Evolutionary conservation across 2,329 filamentous ascomycete genomes (phyloP).

Genomic region (Talaromyces sp.): DNA sequence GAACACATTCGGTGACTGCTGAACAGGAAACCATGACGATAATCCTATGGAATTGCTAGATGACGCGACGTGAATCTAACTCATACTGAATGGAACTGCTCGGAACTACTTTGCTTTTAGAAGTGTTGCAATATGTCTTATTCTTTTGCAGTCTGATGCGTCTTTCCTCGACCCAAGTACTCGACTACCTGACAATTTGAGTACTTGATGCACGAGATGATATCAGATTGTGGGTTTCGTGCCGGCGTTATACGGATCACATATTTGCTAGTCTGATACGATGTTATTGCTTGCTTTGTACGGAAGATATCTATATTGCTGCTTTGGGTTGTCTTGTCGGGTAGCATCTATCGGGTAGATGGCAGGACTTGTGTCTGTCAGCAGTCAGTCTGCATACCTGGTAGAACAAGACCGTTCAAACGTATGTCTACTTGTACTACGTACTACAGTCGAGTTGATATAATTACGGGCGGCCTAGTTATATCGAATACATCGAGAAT

Average conservation of each 20-base stretch:
- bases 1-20: slow-evolving; percentile 81
- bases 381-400: neutral
- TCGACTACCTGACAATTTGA: neutral
- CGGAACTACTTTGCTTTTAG: slow-evolving; percentile 8
- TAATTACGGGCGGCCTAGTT: too few relatives aligned
- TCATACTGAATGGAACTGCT: neutral
- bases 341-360: neutral
- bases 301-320: neutral
- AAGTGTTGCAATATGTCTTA: slow-evolving; percentile 6
- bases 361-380: neutral
- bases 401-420: neutral
- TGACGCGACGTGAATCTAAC: neutral
- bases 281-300: neutral
- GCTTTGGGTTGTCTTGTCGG: neutral
- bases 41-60: neutral
- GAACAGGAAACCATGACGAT: neutral
- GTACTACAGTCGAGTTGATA: neutral
- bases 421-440: neutral
- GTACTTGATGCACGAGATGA: neutral
- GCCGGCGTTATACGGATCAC: slow-evolving; percentile 20
- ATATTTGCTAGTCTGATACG: slow-evolving; percentile 11
- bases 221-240: slow-evolving; percentile 13
- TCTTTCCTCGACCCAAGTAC: neutral
- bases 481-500: too few relatives aligned
- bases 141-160: slow-evolving; percentile 3